phyloP scores from a whole-genome alignment of 148 eudicot genomes.

The Diospyros kaki region DNA sequence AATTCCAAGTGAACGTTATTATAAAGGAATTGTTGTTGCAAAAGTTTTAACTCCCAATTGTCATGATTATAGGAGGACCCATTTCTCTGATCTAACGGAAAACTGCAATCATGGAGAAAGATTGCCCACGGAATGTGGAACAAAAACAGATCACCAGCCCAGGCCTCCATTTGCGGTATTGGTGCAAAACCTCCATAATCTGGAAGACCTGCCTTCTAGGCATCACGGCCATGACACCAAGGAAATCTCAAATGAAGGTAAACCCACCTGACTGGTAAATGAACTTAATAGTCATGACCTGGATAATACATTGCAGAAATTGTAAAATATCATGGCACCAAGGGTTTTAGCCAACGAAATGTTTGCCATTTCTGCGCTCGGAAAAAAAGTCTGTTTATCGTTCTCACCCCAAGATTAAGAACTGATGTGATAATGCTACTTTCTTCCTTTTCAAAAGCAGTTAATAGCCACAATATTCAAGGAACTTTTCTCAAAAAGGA shows the following conservation, averaged over 20 bases:
- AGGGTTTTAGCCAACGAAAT: conserved; percentile 16
- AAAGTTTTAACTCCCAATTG: neutral
- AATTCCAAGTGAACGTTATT: neutral
- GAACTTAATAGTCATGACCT: conserved; percentile 1
- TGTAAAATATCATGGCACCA: neutral
- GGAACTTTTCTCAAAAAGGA: conserved; percentile 80
- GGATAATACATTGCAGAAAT: conserved; percentile 8
- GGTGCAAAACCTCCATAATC: conserved; percentile 40
- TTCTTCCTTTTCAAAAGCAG: conserved; percentile 13
- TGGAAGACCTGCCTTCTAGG: conserved; percentile 21
- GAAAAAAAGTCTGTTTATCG: neutral
- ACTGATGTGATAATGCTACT: conserved; percentile 1
- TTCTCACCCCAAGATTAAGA: neutral
- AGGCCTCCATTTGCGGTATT: conserved; percentile 70
- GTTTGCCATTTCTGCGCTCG: neutral
- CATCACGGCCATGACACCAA: conserved; percentile 25
- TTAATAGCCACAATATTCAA: conserved; percentile 38
- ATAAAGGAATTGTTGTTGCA: neutral
- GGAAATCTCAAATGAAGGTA: conserved; percentile 50
- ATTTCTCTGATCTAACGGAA: conserved; percentile 34
- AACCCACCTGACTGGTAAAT: conserved; percentile 1
- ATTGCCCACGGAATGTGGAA: conserved; percentile 27
- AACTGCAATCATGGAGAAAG: conserved; percentile 27
- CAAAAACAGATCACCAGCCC: conserved; percentile 28
- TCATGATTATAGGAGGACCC: conserved; percentile 40